Conservation (phyloP, 192 early-diverging fungal species). For the Physocladia obscura region DNA sequence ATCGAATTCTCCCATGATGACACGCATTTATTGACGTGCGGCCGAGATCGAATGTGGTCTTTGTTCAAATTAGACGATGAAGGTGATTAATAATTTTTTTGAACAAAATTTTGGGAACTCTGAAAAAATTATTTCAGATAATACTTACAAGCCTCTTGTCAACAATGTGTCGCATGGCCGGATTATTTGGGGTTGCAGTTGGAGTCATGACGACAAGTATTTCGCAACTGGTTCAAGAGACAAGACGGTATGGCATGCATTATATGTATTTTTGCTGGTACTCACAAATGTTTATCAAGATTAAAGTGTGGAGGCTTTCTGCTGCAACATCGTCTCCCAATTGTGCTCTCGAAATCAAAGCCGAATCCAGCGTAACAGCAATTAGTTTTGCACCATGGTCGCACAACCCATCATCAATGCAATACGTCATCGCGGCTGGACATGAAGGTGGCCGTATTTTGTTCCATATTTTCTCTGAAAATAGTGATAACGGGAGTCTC, state of each 20-base stretch:
- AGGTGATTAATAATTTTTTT: not conserved
- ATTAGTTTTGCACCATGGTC: constrained; percentile 69
- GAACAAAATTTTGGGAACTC: too few relatives aligned
- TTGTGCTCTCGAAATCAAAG: constrained; percentile 61
- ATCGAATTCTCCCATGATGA: constrained; percentile 78
- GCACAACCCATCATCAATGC: too few relatives aligned
- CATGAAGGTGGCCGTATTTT: constrained; percentile 78
- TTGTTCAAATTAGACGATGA: constrained; percentile 60
- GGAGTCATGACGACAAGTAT: constrained; percentile 71
- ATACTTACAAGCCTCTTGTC: constrained; percentile 37
- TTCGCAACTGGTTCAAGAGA: constrained; percentile 95
- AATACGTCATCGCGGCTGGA: constrained; percentile 73
- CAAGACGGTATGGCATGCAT: constrained; percentile 62
- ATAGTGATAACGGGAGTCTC: not conserved
- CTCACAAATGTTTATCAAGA: constrained; percentile 24
- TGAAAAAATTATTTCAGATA: too few relatives aligned
- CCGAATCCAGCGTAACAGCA: constrained; percentile 80
- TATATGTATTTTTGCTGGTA: too few relatives aligned
- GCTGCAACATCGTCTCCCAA: not conserved
- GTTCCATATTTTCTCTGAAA: not conserved
- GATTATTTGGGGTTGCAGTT: constrained; percentile 90
- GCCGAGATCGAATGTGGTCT: constrained; percentile 87
- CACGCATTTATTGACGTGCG: constrained; percentile 71
- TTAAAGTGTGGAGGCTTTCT: constrained; percentile 70
- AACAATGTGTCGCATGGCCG: constrained; percentile 77